A percentile compares a stretch with the other conserved stretches of the same genome.
Conservation (phyloP, 345 rosid species). For the Eutrema japonicum region DNA sequence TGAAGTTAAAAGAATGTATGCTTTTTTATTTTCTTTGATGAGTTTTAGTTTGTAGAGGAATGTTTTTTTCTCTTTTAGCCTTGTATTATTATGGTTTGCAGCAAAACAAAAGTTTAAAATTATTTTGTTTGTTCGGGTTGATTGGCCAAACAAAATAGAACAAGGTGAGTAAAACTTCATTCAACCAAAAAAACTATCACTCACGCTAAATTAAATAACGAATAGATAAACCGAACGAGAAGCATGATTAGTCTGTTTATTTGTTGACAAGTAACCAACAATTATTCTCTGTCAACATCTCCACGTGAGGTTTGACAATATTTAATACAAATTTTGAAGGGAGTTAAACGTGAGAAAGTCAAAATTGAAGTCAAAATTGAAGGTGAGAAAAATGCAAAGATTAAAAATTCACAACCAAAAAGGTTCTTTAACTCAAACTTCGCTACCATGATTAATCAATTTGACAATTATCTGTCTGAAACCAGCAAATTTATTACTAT, state of each 20-base stretch:
- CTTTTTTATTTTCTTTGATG: too few species aligned
- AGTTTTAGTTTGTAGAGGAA: too few species aligned
- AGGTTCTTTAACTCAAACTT: constrained; percentile 11
- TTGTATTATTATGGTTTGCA: too few species aligned
- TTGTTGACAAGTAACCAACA: constrained; percentile 12
- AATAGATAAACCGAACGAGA: neutral
- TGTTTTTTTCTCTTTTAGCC: too few species aligned
- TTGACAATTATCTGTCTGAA: constrained; percentile 18
- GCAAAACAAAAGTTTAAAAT: too few species aligned
- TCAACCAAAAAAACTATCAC: too few species aligned
- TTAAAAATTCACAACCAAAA: constrained; percentile 3
- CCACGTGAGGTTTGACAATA: constrained; percentile 29
- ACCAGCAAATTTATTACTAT: neutral
- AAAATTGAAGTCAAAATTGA: neutral
- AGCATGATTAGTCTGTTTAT: neutral
- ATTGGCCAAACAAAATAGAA: too few species aligned
- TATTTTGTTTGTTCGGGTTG: too few species aligned
- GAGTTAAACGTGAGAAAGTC: neutral
- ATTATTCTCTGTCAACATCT: constrained; percentile 35
- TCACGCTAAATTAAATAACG: too few species aligned
- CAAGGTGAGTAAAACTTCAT: too few species aligned
- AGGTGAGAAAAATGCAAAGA: constrained; percentile 13
- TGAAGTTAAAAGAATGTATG: too few species aligned
- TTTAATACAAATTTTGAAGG: neutral
- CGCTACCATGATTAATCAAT: constrained; percentile 24